Evolutionary conservation across 2,329 filamentous ascomycete species (phyloP), one percentile per base, ranked within the genome.

Genomic region (Trichoderma koningii): DNA sequence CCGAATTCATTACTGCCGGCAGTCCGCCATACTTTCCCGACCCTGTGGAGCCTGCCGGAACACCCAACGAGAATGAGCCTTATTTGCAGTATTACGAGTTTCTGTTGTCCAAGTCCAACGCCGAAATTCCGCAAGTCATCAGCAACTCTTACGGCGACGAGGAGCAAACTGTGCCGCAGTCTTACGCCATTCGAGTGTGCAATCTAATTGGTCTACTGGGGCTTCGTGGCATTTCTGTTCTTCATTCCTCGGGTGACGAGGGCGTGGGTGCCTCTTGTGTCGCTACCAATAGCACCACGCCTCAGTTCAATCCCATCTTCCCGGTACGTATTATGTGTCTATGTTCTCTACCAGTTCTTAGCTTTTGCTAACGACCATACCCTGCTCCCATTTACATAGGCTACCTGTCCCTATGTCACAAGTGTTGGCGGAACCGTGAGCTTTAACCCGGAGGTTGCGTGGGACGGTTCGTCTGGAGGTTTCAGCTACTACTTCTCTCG

Each of bases 91-190:
- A 83, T 68, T 75, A 86, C 15, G 77, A 84, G 64, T 78, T 81
- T 66, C 73, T 87, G 5, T 74, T 86, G 1, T 73, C 69, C 17
- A 76, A 79, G 66, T 70, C 75, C 1, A 79, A 82, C 56, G 72
- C 75, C 7, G 73, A 79, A 17, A 70, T 86, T 7, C 85, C 86
- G 0, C 83, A 85, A 57, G 81, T 87, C 2, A 77, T 88, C 12
- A 82, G 82, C 53, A 81, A 85, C 23, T 85, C 83, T 12, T 88
- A 87, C 70, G 83, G 81, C 15, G 85, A 87, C 68, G 82, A 86
- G 67, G 85, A 87, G 73, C 78, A 83, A 52, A 79, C 80, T 0
- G 82, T 87, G 0, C 84, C 84, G 2, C 67, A 66, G 7, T 73
- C 77, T 1, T 87, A 86, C 68, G 85, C 85, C 0, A 70, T 75